Percentiles rank a stretch among this genome's conserved stretches.
These are phyloP conservation scores for Aspergillus indologenus DNA, from an alignment of 495 filamentous ascomycete species.

Conservation along the genomic window DNA sequence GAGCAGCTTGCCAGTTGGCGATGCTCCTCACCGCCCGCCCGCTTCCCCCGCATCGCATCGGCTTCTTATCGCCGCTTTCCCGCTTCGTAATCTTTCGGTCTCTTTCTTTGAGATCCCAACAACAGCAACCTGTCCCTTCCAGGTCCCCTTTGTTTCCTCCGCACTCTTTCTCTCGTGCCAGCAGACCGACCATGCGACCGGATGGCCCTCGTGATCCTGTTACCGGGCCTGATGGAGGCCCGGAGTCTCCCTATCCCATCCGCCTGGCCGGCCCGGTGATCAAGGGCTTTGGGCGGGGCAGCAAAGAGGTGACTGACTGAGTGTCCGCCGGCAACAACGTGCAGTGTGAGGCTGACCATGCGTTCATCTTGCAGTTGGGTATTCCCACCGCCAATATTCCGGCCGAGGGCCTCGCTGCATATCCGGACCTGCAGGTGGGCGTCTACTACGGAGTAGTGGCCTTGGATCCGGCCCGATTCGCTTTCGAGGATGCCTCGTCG, in stretches of 20 bases:
- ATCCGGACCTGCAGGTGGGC: slow-evolving; percentile 67
- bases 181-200: slow-evolving; percentile 33
- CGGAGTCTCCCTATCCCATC: slow-evolving; percentile 75
- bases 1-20: slow-evolving; percentile 1
- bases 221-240: slow-evolving; percentile 67
- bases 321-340: slow-evolving; percentile 5
- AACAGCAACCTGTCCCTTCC: not conserved
- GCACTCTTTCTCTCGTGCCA: not conserved
- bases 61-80: slow-evolving; percentile 5
- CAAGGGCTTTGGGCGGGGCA: slow-evolving; percentile 89
- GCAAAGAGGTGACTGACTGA: slow-evolving; percentile 65
- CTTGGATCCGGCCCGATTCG: slow-evolving; percentile 42
- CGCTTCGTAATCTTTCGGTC: not conserved
- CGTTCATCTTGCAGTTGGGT: slow-evolving; percentile 57
- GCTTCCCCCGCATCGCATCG: not conserved
- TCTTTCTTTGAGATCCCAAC: slow-evolving; percentile 3
- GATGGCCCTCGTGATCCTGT: slow-evolving; percentile 55
- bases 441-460: slow-evolving; percentile 92
- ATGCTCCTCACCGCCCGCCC: not conserved
- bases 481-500: slow-evolving; percentile 22
- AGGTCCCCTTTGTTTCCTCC: slow-evolving; percentile 1
- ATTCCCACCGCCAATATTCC: slow-evolving; percentile 98
- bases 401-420: slow-evolving; percentile 68
- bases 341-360: slow-evolving; percentile 3
- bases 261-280: slow-evolving; percentile 79